Evolutionary conservation across 495 filamentous ascomycete genomes (phyloP), one percentile per base, ranked within the genome.

Genomic region (Lentithecium fluviatile): DNA sequence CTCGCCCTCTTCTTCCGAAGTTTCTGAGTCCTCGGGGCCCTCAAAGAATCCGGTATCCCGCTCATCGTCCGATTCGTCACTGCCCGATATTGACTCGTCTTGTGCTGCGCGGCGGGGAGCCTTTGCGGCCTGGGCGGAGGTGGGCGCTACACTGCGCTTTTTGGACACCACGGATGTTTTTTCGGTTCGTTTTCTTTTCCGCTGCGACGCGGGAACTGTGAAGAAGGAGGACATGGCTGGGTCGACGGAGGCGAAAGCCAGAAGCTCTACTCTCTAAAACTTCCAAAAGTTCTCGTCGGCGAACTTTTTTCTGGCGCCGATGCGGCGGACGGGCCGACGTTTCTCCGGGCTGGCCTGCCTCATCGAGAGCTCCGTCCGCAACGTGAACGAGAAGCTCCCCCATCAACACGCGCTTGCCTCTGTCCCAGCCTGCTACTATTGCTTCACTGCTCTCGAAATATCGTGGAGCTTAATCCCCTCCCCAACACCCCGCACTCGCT

Each of bases 61-160:
- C 11, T 72, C 74, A 11, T 77, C 78, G 2, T 72, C 73, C 8
- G 58, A 87, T 13, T 83, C 75, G 20, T 95, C 92, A 74, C 90
- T 94, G 20, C 89, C 90, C 11, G 91, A 95, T 71, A 96, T 95
- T 10, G 89, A 92, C 66, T 83, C 79, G 60, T 73, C 68, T 54
- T 65, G 67, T 40, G 54, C 42, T 57, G 42, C 65, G 59, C 57
- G 60, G 63, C 65, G 65, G 56, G 60, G 38, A 21, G 54, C 24
- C 32, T 45, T 60, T 6, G 60, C 25, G 32, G 65, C 34, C 26
- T 40, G n/a, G 17, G 65, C 29, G 11, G 46, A 15, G 38, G 47
- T 25, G n/a, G 65, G 51, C 8, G 67, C 32, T 43, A 67, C 56
- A 54, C 62, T 66, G 57, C 56, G 47, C 56, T 63, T 68, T 52